Evolutionary conservation across 1,139 yeast genomes (phyloP), one percentile per base, ranked within the genome.

Genomic region (Neolecta irregularis): DNA sequence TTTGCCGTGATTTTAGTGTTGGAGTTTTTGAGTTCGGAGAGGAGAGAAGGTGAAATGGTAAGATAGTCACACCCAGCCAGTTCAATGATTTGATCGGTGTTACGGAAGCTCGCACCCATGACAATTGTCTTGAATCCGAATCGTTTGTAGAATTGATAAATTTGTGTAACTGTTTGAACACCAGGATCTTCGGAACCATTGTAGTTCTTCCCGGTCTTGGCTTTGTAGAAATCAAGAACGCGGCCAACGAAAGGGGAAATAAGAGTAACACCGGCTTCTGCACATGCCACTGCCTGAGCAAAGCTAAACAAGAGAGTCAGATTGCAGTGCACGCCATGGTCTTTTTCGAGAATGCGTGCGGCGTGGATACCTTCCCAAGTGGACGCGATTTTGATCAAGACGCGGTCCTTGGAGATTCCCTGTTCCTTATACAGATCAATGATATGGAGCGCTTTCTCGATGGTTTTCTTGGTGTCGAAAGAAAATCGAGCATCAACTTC

Each of bases 101-200:
- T 91, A 75, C 99, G 85, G 85, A 88, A 88, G 42, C 96, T 85
- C 45, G 99, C 99, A 63, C 98, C 99, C 98, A 88, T 88, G 56
- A 88, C 98, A 59, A 88, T 85, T 62, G 98, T 88, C 55, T 88
- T 69, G 74, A 88, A 88, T 50, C 76, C 91, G 62, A 61, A 81
- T 69, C 88, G 88, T 75, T 88, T 88, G 79, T 88, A 88, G 76
- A 88, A 88, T 78, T 85, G 79, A 80, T 60, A 88, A 61, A 88
- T 88, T 44, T 57, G 57, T 61, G 74, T 76, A 52, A 88, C 99
- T 36, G 95, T 81, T 43, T 66, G 44, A 46, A 88, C 98, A 77
- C 98, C 99, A 47, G 98, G 98, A 64, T 88, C 98, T 58, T 76
- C 92, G 42, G 60, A 62, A 48, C 67, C 65, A 38, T 72, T 65